Percentiles rank a stretch among this genome's conserved stretches.
Conservation (phyloP, 768 basidiomycete genomes). For the Tricholoma terreum region DNA sequence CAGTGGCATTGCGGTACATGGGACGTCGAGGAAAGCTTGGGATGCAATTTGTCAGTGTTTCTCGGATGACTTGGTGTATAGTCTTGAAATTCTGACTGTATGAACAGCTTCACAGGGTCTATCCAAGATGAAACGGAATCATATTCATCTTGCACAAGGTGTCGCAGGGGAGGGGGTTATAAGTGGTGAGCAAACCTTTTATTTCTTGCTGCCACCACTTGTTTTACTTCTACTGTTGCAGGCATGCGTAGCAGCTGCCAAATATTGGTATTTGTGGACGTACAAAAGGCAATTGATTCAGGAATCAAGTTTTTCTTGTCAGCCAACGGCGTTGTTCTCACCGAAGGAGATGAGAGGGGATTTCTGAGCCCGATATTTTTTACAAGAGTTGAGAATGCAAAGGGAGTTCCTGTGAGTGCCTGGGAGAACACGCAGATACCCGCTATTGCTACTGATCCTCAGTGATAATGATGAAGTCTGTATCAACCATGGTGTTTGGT, state of each 20-base stretch:
- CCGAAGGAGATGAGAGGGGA: constrained; percentile 69
- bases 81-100: neutral
- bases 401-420: constrained; percentile 30
- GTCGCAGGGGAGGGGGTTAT: constrained; percentile 61
- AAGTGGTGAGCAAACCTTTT: constrained; percentile 55
- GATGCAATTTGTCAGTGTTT: constrained; percentile 53
- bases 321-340: constrained; percentile 85
- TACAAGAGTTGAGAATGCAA: constrained; percentile 55
- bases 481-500: too few species aligned
- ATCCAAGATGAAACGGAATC: constrained; percentile 84
- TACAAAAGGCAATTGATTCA: constrained; percentile 63
- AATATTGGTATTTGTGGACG: constrained; percentile 79
- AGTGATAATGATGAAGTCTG: too few species aligned
- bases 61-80: neutral
- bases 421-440: constrained; percentile 24
- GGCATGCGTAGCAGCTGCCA: constrained; percentile 81
- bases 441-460: neutral
- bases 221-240: constrained; percentile 23
- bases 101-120: constrained; percentile 62
- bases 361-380: constrained; percentile 65
- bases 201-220: neutral
- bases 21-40: constrained; percentile 73
- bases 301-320: constrained; percentile 78
- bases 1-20: constrained; percentile 73
- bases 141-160: constrained; percentile 90